Percentiles rank a stretch among this genome's conserved stretches.
These are phyloP conservation scores for Penicillium nucicola DNA, from an alignment of 495 filamentous ascomycete species.

Conservation along the genomic window DNA sequence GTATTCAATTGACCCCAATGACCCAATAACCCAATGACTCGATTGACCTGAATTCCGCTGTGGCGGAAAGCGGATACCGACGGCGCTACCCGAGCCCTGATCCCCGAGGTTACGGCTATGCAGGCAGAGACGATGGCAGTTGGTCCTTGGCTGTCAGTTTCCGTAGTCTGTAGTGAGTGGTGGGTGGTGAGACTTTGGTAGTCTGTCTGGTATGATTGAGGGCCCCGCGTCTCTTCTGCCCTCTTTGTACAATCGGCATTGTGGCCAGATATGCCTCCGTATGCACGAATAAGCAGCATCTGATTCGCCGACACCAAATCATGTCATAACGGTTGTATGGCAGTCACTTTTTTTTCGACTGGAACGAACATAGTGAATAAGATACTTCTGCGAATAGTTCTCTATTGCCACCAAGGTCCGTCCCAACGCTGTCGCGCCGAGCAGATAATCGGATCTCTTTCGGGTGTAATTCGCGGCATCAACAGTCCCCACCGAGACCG, in stretches of 20 bases:
- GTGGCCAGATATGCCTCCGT: slow-evolving; percentile 9
- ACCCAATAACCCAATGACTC: no score
- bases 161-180: no score
- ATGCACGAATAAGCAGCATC: slow-evolving; percentile 25
- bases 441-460: no score
- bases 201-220: no score
- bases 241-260: neutral
- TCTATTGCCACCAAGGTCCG: neutral
- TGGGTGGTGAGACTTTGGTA: no score
- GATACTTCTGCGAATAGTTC: slow-evolving; percentile 4
- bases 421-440: no score
- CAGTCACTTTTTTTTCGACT: no score
- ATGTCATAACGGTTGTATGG: neutral
- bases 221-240: no score
- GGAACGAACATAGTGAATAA: neutral
- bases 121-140: slow-evolving; percentile 7
- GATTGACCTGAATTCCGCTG: slow-evolving; percentile 5
- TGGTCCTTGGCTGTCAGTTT: neutral
- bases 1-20: slow-evolving; percentile 6
- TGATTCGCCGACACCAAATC: slow-evolving; percentile 16
- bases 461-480: slow-evolving; percentile 28
- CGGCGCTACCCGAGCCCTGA: slow-evolving; percentile 10
- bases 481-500: slow-evolving; percentile 16
- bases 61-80: slow-evolving; percentile 16
- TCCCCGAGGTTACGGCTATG: slow-evolving; percentile 25